Evolutionary conservation across 2,329 filamentous ascomycete genomes (phyloP), one percentile per base, ranked within the genome.

Genomic region (Penicillium griseofulvum): DNA sequence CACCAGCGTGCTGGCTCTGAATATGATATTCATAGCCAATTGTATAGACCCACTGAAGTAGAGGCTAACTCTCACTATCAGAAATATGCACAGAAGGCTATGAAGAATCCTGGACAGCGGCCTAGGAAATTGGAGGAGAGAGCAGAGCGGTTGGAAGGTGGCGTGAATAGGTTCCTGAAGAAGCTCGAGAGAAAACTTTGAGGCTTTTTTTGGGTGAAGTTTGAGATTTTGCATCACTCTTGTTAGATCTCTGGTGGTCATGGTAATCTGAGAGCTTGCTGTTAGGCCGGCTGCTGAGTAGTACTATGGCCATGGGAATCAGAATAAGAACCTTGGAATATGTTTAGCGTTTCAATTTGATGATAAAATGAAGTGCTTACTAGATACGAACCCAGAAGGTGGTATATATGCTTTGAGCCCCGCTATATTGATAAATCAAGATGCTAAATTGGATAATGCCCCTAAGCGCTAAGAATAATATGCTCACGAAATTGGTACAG

Each of bases 11-110:
- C 49, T 56, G 51, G 44, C 9, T 71, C 61, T 14, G 71, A 72
- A 36, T 79, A 78, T 54, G 72, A 76, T 56, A 64, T 80, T 10
- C 78, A 80, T 61, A 72, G 64, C 38, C 78, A 80, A 57, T 62
- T 79, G 14, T 80, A 80, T 54, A 65, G 74, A 46, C 78, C 78
- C 1, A 78, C 77, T 0, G 74, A 78, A 49, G 66, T 67, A 16
- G 77, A 80, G 57, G 70, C 70, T 12, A 62, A 62, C 5, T 68
- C 68, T 1, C 69, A 73, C 43, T 66, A 70, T 24, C 70, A 76
- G 38, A 72, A 71, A 49, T 60, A 70, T 46, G 64, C 69, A 8
- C 67, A 72, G 22, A 65, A 70, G 41, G 64, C 70, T 4, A 64
- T 66, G 62, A 68, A 70, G 57, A 67, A 72, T 28, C 61, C 70